phyloP scores from a whole-genome alignment of 1,284 basidiomycete genomes.

The Boletus semigastroideus region DNA sequence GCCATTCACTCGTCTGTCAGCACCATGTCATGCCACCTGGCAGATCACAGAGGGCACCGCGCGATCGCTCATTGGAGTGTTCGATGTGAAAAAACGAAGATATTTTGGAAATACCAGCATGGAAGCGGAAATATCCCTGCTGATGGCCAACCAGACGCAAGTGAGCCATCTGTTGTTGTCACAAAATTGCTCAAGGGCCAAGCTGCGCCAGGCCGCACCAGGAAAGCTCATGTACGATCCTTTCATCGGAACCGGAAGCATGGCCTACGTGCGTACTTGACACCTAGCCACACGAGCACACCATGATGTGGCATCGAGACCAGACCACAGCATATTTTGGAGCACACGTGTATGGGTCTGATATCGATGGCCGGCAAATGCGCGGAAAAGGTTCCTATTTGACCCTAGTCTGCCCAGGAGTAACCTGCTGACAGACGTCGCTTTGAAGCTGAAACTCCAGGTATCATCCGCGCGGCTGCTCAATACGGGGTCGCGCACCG shows the following conservation, averaged over 20 bases:
- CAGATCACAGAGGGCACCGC: conserved; percentile 76
- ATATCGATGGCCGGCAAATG: conserved; percentile 98
- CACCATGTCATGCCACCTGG: neutral
- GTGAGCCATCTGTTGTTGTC: conserved; percentile 38
- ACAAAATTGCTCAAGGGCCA: neutral
- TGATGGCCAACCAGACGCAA: conserved; percentile 96
- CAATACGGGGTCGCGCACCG: conserved; percentile 82
- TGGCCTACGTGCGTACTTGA: conserved; percentile 70
- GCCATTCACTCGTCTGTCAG: neutral
- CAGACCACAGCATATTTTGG: conserved; percentile 88
- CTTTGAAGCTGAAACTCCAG: conserved; percentile 51
- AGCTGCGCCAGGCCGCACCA: conserved; percentile 64
- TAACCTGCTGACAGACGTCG: neutral
- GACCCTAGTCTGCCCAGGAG: neutral
- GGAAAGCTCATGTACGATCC: conserved; percentile 96
- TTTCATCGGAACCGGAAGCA: conserved; percentile 95
- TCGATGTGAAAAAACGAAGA: conserved; percentile 86
- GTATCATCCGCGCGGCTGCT: conserved; percentile 76
- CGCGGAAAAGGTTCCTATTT: conserved; percentile 72
- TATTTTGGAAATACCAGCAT: conserved; percentile 98
- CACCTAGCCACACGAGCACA: conserved; percentile 20
- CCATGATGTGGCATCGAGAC: neutral
- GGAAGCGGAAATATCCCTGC: conserved; percentile 92
- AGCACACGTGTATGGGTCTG: conserved; percentile 85
- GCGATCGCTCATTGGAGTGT: conserved; percentile 63